Base-by-base conservation (phyloP, 257 asterid species). In the Fraxinus cuspidata region DNA sequence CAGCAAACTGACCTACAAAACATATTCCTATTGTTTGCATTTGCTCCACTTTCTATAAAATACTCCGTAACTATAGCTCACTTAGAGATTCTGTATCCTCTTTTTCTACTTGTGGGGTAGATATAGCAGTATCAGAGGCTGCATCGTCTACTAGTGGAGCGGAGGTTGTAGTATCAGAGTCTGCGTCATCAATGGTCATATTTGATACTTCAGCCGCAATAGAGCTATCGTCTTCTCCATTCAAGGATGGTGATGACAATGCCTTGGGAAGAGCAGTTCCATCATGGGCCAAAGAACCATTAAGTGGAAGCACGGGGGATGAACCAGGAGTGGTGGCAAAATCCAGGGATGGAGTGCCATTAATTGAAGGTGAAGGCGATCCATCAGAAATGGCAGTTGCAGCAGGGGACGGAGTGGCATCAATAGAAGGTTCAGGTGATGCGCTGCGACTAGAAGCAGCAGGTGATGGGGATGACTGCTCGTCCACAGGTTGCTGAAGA, bases 401-500 rank as follows among this genome's bases (percentile, higher is more conserved):
- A 63, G 92, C 74, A 42, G 87, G 79, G 7, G 87, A 75, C 25
- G 78, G 58, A 19, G 60, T 78, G 72, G 51, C 86, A 9, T 76
- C 69, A 13, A 51, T 19, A 6, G 83, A 81, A 81, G 88, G 87
- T 21, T 82, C 89, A 2, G 92, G 92, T 8, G 92, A 88, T 10
- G 71, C 73, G 63, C 81, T 89, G 70, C 88, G 86, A 72, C 89
- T 85, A 31, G 73, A 35, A 49, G 87, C 70, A 53, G 89, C 82
- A 49, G 94, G 81, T 0, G 84, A 80, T 40, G 89, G 89, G 27
- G 97, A 89, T 19, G 96, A 88, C 63, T 92, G 84, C 47, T 90
- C 96, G 1, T 91, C 97, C 29, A 58, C 89, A 10, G 90, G 84
- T 82, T 92, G 96, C 85, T 91, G 96, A 83, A 93, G 97, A 90